Conservation (phyloP, 257 asterid species). For the Solanum corneliomulleri region DNA sequence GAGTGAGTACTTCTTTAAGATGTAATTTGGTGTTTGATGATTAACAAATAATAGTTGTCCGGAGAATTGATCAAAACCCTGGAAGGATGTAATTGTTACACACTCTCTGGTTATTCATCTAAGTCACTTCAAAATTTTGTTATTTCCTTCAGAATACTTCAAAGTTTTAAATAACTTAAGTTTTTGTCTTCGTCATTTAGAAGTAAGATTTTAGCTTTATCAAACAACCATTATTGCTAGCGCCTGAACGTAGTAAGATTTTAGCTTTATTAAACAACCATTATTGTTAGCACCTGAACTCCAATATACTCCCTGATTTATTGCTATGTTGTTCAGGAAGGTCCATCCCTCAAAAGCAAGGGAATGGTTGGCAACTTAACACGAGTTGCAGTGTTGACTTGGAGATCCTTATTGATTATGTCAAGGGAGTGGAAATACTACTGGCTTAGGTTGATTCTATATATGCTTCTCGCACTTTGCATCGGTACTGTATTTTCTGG, state of each 20-base stretch:
- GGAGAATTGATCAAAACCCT: background rate
- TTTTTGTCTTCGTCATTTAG: background rate
- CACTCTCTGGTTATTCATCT: background rate
- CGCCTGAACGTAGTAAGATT: background rate
- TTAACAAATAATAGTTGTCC: background rate
- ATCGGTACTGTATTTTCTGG: constrained; percentile 82
- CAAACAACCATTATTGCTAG: background rate
- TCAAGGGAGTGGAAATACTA: constrained; percentile 99
- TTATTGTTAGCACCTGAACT: background rate
- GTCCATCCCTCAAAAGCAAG: constrained; percentile 76
- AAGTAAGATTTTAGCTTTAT: background rate
- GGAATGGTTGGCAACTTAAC: constrained; percentile 57
- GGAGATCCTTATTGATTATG: constrained; percentile 96
- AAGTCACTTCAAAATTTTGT: background rate
- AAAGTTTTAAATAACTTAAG: background rate
- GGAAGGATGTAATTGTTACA: background rate
- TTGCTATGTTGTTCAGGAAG: constrained; percentile 52
- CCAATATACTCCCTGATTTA: background rate
- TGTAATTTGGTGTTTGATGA: background rate
- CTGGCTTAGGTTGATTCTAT: constrained; percentile 88
- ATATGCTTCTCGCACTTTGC: constrained; percentile 68
- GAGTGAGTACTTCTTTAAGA: background rate
- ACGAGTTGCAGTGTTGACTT: constrained; percentile 68
- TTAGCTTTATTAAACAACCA: background rate
- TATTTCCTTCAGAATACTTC: background rate